Percentiles rank a stretch among this genome's conserved stretches.
phyloP scores from a whole-genome alignment of 2,329 filamentous ascomycete genomes.

The Cadophora sp. region DNA sequence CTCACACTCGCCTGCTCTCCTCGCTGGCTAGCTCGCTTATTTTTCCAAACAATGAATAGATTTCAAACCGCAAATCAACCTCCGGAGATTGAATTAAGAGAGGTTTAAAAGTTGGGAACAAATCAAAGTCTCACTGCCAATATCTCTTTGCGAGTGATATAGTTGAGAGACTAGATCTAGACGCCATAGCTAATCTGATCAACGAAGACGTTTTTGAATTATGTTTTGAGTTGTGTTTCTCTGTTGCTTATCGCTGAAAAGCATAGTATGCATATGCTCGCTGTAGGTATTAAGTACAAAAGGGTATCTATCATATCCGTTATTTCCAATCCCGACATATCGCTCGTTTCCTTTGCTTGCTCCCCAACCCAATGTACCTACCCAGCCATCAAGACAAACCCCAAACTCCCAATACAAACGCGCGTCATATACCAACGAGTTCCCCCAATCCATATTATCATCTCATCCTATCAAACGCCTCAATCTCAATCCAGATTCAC shows the following conservation, averaged over 20 bases:
- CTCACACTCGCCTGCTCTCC: too few species aligned
- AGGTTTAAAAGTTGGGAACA: neutral
- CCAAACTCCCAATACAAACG: neutral
- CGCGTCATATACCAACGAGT: neutral
- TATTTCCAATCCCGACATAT: conserved; percentile 14
- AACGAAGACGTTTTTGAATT: neutral
- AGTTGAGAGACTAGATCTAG: neutral
- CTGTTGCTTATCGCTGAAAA: neutral
- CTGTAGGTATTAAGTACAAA: conserved; percentile 14
- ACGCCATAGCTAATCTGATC: neutral
- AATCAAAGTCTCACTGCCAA: too few species aligned
- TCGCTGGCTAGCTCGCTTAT: too few species aligned
- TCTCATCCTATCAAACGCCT: neutral
- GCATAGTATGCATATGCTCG: too few species aligned
- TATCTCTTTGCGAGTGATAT: too few species aligned
- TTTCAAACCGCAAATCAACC: too few species aligned
- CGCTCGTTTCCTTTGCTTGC: neutral
- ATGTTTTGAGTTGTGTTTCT: neutral
- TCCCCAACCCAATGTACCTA: neutral
- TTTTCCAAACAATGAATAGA: too few species aligned
- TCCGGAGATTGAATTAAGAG: too few species aligned
- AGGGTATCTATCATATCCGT: conserved; percentile 14
- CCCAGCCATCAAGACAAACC: neutral
- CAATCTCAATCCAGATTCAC: conserved; percentile 57
- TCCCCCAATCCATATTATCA: neutral